Evolutionary conservation across 495 filamentous ascomycete species (phyloP), one percentile per base, ranked within the genome.

Genomic region (Xylaria bambusicola): DNA sequence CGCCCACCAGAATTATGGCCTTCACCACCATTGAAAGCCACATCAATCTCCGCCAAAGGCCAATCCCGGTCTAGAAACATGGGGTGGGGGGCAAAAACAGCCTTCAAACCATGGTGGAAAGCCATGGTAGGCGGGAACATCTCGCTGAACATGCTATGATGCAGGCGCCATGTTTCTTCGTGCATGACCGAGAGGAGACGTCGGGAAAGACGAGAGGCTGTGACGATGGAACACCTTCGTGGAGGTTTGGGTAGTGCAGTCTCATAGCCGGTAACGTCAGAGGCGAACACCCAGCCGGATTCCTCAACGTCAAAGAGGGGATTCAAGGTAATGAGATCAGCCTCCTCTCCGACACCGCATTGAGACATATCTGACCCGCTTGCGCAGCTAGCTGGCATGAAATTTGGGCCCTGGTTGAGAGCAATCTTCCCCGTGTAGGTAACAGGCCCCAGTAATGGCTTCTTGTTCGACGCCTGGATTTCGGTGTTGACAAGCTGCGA

Each of bases 261-360:
- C 68, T 88, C 87, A 71, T 97, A 98, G 23, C 94, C 94, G 0
- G 93, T 94, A 13, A 92, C 84, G 71, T 97, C 94, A 52, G 88
- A 80, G 0, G 84, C 78, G 33, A 97, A 91, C 15, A 91, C 77
- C 94, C 94, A 98, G 56, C 87, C 91, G 0, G 92, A 96, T 40
- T 85, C 82, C 18, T 89, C 85, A 0, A 92, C 87, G 71, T 98
- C 88, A 71, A 96, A 98, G 20, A 98, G 79, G 2, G 94, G 94
- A 70, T 96, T 97, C 72, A 98, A 87, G 3, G 91, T 93, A 62
- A 98, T 92, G 46, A 98, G 82, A 73, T 98, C 94, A 2, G 94
- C 93, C 40, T 93, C 88, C 75, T 98, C 94, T 56, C 84, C 90
- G 8, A 95, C 86, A 40, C 94, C 94, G 84, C 93, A 97, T 36